These are phyloP conservation scores for Zoysia matrella DNA, from an alignment of 202 grass and related monocot species.

Conservation along the genomic window DNA sequence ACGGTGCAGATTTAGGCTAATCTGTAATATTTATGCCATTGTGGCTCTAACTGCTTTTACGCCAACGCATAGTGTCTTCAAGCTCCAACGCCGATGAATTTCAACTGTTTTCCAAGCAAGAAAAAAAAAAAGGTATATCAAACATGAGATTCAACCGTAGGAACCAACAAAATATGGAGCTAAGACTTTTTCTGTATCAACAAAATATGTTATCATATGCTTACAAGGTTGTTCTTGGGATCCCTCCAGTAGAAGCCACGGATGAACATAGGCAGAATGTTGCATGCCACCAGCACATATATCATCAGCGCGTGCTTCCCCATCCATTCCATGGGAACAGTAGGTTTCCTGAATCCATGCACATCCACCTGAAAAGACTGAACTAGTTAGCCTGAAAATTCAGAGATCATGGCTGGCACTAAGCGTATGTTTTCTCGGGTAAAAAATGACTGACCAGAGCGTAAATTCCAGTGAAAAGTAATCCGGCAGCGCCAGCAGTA, in stretches of 20 bases:
- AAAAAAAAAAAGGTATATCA: not conserved
- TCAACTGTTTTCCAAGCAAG: no score
- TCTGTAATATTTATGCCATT: constrained; percentile 7
- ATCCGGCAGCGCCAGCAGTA: constrained; percentile 56
- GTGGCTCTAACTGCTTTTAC: not conserved
- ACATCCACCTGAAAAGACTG: not conserved
- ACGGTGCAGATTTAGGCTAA: not conserved
- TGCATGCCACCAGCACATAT: no score
- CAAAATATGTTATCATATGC: not conserved
- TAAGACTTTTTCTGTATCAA: not conserved
- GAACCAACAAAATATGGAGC: constrained; percentile 1
- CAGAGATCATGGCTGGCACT: not conserved
- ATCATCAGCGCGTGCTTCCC: no score
- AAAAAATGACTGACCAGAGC: constrained; percentile 46
- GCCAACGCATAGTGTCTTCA: no score
- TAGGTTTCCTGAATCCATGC: no score
- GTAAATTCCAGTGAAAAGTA: constrained; percentile 40
- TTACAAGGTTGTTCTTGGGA: no score
- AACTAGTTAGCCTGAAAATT: not conserved
- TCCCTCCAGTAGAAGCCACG: no score
- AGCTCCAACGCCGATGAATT: no score
- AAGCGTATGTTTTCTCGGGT: not conserved
- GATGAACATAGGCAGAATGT: no score
- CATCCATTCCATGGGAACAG: no score
- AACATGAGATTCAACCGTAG: not conserved